These are phyloP conservation scores for Leucocoprinus leucothites DNA, from an alignment of 768 basidiomycete species.

Conservation along the genomic window DNA sequence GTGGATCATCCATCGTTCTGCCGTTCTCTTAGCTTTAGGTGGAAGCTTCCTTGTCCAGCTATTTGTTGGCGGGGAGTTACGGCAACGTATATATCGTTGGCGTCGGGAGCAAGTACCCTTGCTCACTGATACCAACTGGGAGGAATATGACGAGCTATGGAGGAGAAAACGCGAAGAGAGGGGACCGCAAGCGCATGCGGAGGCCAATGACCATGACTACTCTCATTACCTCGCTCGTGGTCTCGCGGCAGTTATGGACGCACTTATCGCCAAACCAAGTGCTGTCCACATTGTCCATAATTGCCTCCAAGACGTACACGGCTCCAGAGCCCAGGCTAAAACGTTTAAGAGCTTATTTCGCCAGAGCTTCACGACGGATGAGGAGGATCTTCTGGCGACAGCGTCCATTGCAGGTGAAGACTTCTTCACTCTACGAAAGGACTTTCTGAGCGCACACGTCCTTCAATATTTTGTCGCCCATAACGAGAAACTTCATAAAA, in stretches of 20 bases:
- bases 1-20: constrained; percentile 18
- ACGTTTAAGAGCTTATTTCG: constrained; percentile 3
- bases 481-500: constrained; percentile 7
- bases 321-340: constrained; percentile 2
- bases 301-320: constrained; percentile 6
- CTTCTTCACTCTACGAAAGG: constrained; percentile 1
- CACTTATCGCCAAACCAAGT: constrained; percentile 4
- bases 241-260: neutral
- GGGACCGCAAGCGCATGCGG: neutral
- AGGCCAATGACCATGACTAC: neutral
- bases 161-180: neutral
- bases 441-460: constrained; percentile 2
- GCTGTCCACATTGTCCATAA: constrained; percentile 8
- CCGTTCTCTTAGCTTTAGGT: constrained; percentile 4
- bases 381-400: constrained; percentile 4
- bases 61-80: neutral
- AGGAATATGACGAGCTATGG: constrained; percentile 6
- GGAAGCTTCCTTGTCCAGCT: neutral
- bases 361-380: constrained; percentile 2
- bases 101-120: constrained; percentile 1
- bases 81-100: neutral
- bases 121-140: constrained; percentile 4
- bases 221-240: constrained; percentile 6
- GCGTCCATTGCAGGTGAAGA: constrained; percentile 1
- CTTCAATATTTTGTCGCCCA: constrained; percentile 2